These are phyloP conservation scores for Colletotrichum cuscutae DNA, from an alignment of 2,329 filamentous ascomycete genomes.

Conservation along the genomic window DNA sequence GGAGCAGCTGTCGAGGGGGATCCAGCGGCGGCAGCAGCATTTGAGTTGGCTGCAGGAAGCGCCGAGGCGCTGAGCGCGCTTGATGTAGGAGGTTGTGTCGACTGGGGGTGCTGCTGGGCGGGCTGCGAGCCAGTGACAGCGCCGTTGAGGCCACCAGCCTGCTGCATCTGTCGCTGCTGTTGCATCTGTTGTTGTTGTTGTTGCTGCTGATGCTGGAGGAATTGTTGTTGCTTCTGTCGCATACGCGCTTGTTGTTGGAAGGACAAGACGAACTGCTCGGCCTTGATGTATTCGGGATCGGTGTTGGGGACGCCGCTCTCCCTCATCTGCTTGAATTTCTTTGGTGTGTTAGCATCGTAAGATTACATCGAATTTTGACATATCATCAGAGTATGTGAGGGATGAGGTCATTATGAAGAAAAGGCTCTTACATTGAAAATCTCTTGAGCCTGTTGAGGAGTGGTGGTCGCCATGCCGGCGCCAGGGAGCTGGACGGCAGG, in stretches of 20 bases:
- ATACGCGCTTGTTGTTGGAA: conserved; percentile 75
- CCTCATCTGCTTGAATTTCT: conserved; percentile 94
- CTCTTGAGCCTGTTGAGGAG: conserved; percentile 81
- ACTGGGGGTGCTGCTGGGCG: conserved; percentile 50
- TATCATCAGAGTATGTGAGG: conserved; percentile 3
- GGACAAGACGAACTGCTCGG: conserved; percentile 77
- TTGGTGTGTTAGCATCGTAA: conserved; percentile 27
- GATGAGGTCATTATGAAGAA: neutral
- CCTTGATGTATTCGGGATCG: conserved; percentile 90
- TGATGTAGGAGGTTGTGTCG: conserved; percentile 47
- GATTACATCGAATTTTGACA: neutral
- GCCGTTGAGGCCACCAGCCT: conserved; percentile 60
- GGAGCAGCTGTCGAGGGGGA: conserved; percentile 45
- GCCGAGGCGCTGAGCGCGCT: conserved; percentile 51
- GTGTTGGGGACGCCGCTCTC: conserved; percentile 80
- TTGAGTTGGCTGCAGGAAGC: conserved; percentile 41
- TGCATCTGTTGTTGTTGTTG: conserved; percentile 58
- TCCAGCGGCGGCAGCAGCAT: conserved; percentile 40
- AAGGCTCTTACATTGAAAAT: conserved; percentile 68
- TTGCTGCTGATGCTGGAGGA: conserved; percentile 51
- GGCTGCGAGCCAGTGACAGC: conserved; percentile 60
- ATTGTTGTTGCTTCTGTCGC: conserved; percentile 58
- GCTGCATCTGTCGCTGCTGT: conserved; percentile 63
- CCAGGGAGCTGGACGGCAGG: conserved; percentile 75
- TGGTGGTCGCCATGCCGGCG: conserved; percentile 73